Evolutionary conservation across 768 basidiomycete genomes (phyloP), one percentile per base, ranked within the genome.

Genomic region (Rhizopogon vesiculosus): DNA sequence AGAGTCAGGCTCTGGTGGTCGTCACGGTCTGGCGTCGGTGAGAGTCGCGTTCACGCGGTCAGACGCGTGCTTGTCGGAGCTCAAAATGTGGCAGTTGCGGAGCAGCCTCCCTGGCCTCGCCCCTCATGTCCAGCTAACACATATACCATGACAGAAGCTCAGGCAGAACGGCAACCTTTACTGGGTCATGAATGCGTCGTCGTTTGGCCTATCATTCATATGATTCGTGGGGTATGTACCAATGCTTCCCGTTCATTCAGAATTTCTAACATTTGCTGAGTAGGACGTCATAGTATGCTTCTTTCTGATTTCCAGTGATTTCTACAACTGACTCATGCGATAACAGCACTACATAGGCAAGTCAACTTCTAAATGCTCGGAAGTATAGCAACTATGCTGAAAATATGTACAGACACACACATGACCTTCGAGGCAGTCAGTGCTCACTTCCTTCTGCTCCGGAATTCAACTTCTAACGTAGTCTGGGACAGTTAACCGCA

Each of bases 161-260:
- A 64, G 31, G 41, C 50, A 7, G 72, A 78, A 58, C 65, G 59
- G 28, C 70, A 71, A 59, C 74, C 76, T 15, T 68, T 81, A n/a
- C 75, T 66, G 61, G 70, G 61, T 62, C 82, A 70, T 63, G 81
- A 74, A 71, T 78, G 76, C 70, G 78, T 83, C 45, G 82, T 83
- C 39, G 89, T 93, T 1, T 93, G 89, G 67, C 91, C 92, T 6
- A 72, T 91, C 50, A 89, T 95, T 40, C 90, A 91, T 58, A 79
- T 85, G 71, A 89, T 93, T 60, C 74, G 86, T 71, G 69, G 72
- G 50, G 87, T 87, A 58, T 51, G 83, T 74, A 1, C 19, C 40
- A 42, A 25, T 52, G 7, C 13, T 54, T 50, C 42, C 18, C 13
- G 12, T 38, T 38, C 31, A 9, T 33, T 10, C 31, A 13, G 5